Evolutionary conservation across 2,329 filamentous ascomycete genomes (phyloP).

Genomic region (Nectriaceae sp.): DNA sequence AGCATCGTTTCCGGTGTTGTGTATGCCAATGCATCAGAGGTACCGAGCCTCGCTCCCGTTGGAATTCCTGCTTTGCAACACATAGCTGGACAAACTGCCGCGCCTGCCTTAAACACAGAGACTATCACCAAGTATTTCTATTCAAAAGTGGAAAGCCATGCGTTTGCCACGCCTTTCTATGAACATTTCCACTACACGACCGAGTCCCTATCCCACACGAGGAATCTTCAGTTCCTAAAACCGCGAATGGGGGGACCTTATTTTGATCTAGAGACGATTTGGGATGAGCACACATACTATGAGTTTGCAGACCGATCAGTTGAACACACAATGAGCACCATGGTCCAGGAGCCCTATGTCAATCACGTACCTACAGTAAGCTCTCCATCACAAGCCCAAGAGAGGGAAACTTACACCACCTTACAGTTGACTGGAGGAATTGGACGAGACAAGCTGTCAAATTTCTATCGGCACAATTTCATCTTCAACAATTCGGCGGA

Average conservation of each 20-base stretch:
- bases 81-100: constrained; percentile 12
- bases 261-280: constrained; percentile 76
- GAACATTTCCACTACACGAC: constrained; percentile 50
- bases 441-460: constrained; percentile 61
- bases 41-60: background rate
- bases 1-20: constrained; percentile 22
- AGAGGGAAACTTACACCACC: background rate
- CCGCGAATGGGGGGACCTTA: constrained; percentile 61
- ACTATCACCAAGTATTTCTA: constrained; percentile 41
- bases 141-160: constrained; percentile 33
- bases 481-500: constrained; percentile 73
- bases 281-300: constrained; percentile 75
- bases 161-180: constrained; percentile 52
- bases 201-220: constrained; percentile 66
- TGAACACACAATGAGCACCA: constrained; percentile 76
- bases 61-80: constrained; percentile 19
- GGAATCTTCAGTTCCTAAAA: constrained; percentile 67
- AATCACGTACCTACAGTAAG: constrained; percentile 72
- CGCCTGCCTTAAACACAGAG: constrained; percentile 1
- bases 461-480: constrained; percentile 74
- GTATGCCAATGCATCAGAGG: constrained; percentile 17
- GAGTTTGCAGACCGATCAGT: constrained; percentile 72
- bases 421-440: constrained; percentile 64
- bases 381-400: background rate
- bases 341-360: constrained; percentile 78